Evolutionary conservation across 129 eudicot species (phyloP), one percentile per base, ranked within the genome.

Genomic region (Artemisia annua): DNA sequence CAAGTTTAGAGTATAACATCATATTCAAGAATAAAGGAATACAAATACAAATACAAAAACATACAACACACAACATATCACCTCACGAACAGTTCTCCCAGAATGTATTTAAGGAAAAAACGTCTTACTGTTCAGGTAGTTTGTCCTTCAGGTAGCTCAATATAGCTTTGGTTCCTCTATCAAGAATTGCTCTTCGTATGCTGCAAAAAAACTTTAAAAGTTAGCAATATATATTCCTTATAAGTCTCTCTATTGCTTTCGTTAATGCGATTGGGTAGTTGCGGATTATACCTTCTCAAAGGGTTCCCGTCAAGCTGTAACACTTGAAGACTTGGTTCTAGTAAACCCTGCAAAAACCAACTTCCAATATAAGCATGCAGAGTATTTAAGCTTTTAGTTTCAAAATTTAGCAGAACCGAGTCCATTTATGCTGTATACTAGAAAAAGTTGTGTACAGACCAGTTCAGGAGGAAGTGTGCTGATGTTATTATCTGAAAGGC

Each of bases 291-390:
- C 99, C 99, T 94, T 90, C 99, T 84, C 75, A 94, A 65, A 48
- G 99, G 96, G 79, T 94, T 94, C 69, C 99, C 99, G 59, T 86
- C 97, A 62, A 94, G 92, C 77, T 83, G 88, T 48, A 94, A 71
- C 64, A 85, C 97, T 74, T 94, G 97, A 70, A 94, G 86, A 82
- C 68, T 88, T 60, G 86, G 77, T 79, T 94, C 99, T 69, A 94
- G 97, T 77, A 90, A 69, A 68, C 99, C 99, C 99, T 94, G 85
- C 82, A 82, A 64, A 78, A 71, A 80, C 56, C 79, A 85, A 78
- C 49, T 62, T 63, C 55, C 10, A n/a, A 39, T 15, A 32, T 59
- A 69, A 78, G 67, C 70, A 22, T 67, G 20, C 58, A 24, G 20
- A 15, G n/a, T 54, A 65, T 30, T 11, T 46, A 30, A 55, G 12